These are phyloP conservation scores for Juglanconis sp. DNA, from an alignment of 2,329 filamentous ascomycete genomes.

Conservation along the genomic window DNA sequence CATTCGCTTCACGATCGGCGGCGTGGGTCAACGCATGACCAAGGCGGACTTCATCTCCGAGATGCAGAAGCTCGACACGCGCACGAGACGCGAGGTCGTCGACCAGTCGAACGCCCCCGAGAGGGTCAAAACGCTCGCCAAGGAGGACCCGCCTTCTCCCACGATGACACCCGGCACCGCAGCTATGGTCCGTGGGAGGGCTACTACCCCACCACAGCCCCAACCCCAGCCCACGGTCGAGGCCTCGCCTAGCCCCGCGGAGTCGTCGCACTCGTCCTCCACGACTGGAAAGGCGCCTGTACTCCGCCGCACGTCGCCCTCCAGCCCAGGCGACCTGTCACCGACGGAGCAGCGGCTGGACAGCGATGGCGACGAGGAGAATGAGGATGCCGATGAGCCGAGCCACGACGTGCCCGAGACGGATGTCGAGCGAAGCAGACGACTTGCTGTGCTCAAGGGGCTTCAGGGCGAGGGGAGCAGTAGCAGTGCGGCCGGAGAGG, in stretches of 20 bases:
- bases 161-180: background rate
- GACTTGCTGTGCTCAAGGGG: slow-evolving; percentile 52
- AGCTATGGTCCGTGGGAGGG: slow-evolving; percentile 8
- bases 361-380: slow-evolving; percentile 8
- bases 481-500: slow-evolving; percentile 37
- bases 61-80: slow-evolving; percentile 68
- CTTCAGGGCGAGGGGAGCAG: slow-evolving; percentile 40
- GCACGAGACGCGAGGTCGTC: slow-evolving; percentile 54
- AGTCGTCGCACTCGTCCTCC: slow-evolving; percentile 4
- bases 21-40: slow-evolving; percentile 70
- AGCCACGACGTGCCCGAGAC: slow-evolving; percentile 56
- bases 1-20: slow-evolving; percentile 73
- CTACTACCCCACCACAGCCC: slow-evolving; percentile 9
- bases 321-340: slow-evolving; percentile 6
- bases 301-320: background rate
- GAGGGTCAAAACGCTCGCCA: slow-evolving; percentile 48
- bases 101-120: slow-evolving; percentile 47
- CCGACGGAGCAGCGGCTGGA: background rate
- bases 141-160: slow-evolving; percentile 30
- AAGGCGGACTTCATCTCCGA: slow-evolving; percentile 77
- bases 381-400: slow-evolving; percentile 18
- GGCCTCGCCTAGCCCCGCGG: background rate
- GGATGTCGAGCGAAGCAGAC: slow-evolving; percentile 64
- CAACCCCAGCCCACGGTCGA: background rate
- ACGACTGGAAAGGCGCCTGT: slow-evolving; percentile 5